Evolutionary conservation across 2,329 filamentous ascomycete species (phyloP).

Genomic region (Fusarium begoniae): DNA sequence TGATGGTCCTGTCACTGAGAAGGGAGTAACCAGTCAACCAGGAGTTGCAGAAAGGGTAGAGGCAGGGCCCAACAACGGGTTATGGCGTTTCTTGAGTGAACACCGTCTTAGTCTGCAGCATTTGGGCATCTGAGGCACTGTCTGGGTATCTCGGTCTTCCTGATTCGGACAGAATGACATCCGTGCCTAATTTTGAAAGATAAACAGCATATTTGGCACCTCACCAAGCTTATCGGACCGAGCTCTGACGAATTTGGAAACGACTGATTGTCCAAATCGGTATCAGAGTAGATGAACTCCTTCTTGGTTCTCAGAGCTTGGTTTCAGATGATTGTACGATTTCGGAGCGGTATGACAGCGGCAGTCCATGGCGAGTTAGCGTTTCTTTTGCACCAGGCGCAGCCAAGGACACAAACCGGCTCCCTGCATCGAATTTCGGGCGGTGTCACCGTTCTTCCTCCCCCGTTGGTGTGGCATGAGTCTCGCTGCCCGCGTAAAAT

Average conservation of each 20-base stretch:
- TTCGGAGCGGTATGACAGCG: conserved; percentile 38
- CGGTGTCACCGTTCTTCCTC: conserved; percentile 37
- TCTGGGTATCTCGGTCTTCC: not conserved
- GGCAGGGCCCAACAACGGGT: conserved; percentile 11
- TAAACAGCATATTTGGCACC: conserved; percentile 28
- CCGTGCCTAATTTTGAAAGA: conserved; percentile 18
- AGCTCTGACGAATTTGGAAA: conserved; percentile 33
- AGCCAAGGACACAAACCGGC: conserved; percentile 35
- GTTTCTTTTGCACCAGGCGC: conserved; percentile 36
- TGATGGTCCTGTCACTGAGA: not conserved
- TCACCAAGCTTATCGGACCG: conserved; percentile 36
- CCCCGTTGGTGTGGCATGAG: conserved; percentile 28
- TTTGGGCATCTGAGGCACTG: conserved; percentile 22
- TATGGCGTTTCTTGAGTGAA: conserved; percentile 20
- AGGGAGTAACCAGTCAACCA: not conserved
- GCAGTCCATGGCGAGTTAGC: conserved; percentile 41
- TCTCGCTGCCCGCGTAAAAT: conserved; percentile 24
- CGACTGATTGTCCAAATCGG: conserved; percentile 18
- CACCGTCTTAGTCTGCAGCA: conserved; percentile 23
- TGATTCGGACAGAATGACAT: conserved; percentile 9
- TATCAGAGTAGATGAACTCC: conserved; percentile 1
- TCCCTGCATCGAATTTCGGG: conserved; percentile 43
- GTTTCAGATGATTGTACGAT: conserved; percentile 47
- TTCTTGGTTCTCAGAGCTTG: conserved; percentile 23
- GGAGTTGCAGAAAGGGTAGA: not conserved